Evolutionary conservation across 257 asterid species (phyloP).

Genomic region (Parsonsia alboflavescens): DNA sequence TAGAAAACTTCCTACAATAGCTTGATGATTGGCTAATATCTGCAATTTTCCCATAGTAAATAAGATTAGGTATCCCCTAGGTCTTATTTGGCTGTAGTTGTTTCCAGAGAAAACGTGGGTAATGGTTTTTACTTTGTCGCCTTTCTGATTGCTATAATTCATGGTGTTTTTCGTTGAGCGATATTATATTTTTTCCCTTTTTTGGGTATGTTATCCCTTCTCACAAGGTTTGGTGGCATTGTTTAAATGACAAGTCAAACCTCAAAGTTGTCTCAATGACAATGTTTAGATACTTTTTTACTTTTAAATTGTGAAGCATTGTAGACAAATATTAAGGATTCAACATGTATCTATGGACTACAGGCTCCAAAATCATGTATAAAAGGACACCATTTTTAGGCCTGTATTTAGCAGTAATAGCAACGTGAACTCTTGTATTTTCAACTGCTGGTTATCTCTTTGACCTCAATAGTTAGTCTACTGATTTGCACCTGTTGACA

Average conservation of each 20-base stretch:
- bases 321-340: not conserved
- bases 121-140: not conserved
- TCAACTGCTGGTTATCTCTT: not conserved
- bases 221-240: not conserved
- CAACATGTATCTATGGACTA: not conserved
- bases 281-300: not conserved
- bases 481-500: not conserved
- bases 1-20: no score
- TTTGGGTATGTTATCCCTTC: not conserved
- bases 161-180: not conserved
- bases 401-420: not conserved
- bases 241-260: not conserved
- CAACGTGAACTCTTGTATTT: not conserved
- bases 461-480: not conserved
- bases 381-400: not conserved
- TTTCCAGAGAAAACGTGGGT: not conserved
- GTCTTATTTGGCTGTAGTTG: not conserved
- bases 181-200: not conserved
- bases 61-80: not conserved
- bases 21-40: no score
- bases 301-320: not conserved
- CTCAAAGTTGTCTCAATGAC: not conserved
- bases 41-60: no score
- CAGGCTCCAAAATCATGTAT: not conserved
- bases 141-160: not conserved